These are phyloP conservation scores for Ramicandelaber brevisporus DNA, from an alignment of 192 early-diverging fungal species.

Conservation along the genomic window DNA sequence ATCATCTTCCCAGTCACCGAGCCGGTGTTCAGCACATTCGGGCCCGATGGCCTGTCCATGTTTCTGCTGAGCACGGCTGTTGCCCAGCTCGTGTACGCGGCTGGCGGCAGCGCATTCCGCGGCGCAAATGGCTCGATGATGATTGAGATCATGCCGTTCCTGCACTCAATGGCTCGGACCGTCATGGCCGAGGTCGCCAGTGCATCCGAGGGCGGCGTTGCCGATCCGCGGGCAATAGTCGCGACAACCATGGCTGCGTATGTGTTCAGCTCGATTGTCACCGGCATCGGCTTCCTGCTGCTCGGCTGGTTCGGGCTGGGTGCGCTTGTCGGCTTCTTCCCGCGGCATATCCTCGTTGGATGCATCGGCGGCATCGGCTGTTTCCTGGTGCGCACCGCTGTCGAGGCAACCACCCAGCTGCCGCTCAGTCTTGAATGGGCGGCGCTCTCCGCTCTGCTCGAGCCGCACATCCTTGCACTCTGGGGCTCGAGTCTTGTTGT, in stretches of 20 bases:
- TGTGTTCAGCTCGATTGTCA: constrained; percentile 65
- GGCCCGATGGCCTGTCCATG: constrained; percentile 82
- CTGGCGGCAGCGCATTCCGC: constrained; percentile 72
- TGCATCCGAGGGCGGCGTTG: no score
- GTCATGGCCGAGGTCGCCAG: constrained; percentile 31
- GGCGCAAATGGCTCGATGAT: constrained; percentile 86
- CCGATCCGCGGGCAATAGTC: constrained; percentile 36
- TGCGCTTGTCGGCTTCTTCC: constrained; percentile 56
- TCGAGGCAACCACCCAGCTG: constrained; percentile 61
- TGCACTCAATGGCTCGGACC: constrained; percentile 53
- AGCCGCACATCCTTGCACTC: constrained; percentile 32
- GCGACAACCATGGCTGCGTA: constrained; percentile 81
- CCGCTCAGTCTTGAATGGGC: constrained; percentile 27
- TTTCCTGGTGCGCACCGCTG: constrained; percentile 75
- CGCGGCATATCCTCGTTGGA: constrained; percentile 80
- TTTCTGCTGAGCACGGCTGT: constrained; percentile 65
- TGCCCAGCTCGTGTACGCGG: constrained; percentile 40
- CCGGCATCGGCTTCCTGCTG: constrained; percentile 61
- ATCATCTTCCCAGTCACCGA: constrained; percentile 76
- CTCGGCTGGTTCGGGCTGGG: constrained; percentile 64
- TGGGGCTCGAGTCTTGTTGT: constrained; percentile 52
- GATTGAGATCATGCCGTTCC: constrained; percentile 66
- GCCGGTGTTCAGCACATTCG: constrained; percentile 36
- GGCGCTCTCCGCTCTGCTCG: constrained; percentile 38
- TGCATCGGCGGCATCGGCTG: constrained; percentile 88